Evolutionary conservation across 495 filamentous ascomycete species (phyloP).

Genomic region (Halenospora varia): DNA sequence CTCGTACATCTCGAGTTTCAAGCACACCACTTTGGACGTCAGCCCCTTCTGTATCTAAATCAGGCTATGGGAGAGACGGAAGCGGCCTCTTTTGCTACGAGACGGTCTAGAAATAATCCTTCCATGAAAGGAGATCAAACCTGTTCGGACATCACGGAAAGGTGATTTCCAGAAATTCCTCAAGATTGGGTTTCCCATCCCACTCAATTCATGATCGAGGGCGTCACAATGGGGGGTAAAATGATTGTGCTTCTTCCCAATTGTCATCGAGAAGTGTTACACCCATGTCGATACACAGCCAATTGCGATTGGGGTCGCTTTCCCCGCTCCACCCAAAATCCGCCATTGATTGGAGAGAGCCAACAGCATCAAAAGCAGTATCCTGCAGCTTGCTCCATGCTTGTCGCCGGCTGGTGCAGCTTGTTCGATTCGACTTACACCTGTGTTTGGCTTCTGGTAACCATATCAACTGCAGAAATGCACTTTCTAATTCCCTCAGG

Average conservation of each 20-base stretch:
- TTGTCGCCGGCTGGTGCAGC: conserved; percentile 15
- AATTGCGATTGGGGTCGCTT: conserved; percentile 7
- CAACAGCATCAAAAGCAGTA: conserved; percentile 16
- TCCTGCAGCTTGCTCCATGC: conserved; percentile 20
- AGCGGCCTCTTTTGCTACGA: conserved; percentile 6
- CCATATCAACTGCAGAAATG: background rate
- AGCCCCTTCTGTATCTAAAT: conserved; percentile 15
- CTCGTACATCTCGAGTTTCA: conserved; percentile 12
- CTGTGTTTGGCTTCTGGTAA: background rate
- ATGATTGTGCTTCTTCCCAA: conserved; percentile 6
- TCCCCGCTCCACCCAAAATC: conserved; percentile 15
- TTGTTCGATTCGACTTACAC: conserved; percentile 2
- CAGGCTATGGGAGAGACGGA: conserved; percentile 5
- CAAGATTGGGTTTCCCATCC: background rate
- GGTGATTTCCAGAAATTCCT: background rate
- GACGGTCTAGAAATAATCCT: background rate
- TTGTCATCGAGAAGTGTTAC: conserved; percentile 1
- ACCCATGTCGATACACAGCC: conserved; percentile 21
- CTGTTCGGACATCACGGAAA: background rate
- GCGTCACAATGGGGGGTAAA: background rate
- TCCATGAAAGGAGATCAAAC: background rate
- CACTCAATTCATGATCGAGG: conserved; percentile 1
- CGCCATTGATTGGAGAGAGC: conserved; percentile 15
- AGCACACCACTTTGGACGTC: conserved; percentile 11
- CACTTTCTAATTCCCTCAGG: background rate